These are phyloP conservation scores for Hypseocharis bilobata DNA, from an alignment of 441 rosid genomes.

Conservation along the genomic window DNA sequence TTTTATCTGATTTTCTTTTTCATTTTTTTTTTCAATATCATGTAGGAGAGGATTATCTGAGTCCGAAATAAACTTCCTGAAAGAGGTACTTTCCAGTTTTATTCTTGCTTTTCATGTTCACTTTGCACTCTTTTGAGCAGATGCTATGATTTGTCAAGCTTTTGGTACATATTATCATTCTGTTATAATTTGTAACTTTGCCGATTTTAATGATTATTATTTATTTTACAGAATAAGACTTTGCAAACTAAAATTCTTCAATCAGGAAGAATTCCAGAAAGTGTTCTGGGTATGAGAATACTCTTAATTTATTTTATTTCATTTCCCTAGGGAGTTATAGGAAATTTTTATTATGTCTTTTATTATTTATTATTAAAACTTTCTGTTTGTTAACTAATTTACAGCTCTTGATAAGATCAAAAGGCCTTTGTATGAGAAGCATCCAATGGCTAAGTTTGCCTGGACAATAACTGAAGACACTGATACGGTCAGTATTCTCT, in stretches of 20 bases:
- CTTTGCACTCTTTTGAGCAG: conserved; percentile 10
- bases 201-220: background rate
- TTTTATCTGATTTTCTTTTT: background rate
- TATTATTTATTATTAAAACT: background rate
- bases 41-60: conserved; percentile 90
- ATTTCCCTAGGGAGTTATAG: conserved; percentile 13
- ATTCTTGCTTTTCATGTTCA: conserved; percentile 8
- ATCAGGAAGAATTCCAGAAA: conserved; percentile 52
- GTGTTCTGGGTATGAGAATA: conserved; percentile 52
- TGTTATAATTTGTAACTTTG: background rate
- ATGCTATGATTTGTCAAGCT: conserved; percentile 9
- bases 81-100: conserved; percentile 45
- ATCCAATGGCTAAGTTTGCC: conserved; percentile 84
- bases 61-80: conserved; percentile 67
- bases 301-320: background rate
- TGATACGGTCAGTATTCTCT: conserved; percentile 54
- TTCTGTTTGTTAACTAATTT: conserved; percentile 23
- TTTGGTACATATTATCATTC: background rate
- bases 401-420: conserved; percentile 80
- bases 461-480: conserved; percentile 82
- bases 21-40: conserved; percentile 23
- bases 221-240: conserved; percentile 51
- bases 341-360: conserved; percentile 11
- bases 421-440: conserved; percentile 86
- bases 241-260: conserved; percentile 57